Percentiles rank a stretch among this genome's conserved stretches.
Conservation (phyloP, 352 stramenopile genomes). For the Saprolegnia diclina region DNA sequence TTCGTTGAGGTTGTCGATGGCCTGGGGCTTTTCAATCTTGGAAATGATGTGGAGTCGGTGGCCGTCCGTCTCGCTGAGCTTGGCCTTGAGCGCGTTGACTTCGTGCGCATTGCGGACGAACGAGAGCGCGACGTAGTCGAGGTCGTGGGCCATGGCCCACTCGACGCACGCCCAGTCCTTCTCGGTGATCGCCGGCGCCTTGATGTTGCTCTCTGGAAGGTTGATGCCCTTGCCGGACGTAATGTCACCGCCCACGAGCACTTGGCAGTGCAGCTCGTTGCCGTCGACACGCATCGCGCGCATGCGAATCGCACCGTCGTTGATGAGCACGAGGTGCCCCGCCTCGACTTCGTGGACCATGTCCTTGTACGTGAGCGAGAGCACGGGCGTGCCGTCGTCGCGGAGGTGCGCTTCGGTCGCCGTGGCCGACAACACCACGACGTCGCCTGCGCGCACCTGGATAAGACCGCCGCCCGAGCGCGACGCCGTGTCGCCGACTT, state of each 20-base stretch:
- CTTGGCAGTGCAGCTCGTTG: not conserved
- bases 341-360: constrained; percentile 20
- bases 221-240: constrained; percentile 26
- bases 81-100: constrained; percentile 22
- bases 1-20: constrained; percentile 16
- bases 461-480: constrained; percentile 12
- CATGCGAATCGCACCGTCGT: constrained; percentile 25
- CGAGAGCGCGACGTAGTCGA: constrained; percentile 24
- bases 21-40: constrained; percentile 28
- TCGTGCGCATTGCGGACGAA: constrained; percentile 22
- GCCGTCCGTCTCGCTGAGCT: not conserved
- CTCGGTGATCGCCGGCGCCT: constrained; percentile 22
- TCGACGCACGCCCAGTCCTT: constrained; percentile 26
- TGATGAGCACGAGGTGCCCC: constrained; percentile 25
- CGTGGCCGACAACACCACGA: constrained; percentile 7
- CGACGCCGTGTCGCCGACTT: not conserved
- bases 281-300: not conserved
- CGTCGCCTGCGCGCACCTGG: constrained; percentile 3
- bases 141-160: constrained; percentile 14
- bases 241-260: constrained; percentile 17
- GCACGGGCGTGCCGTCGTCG: not conserved
- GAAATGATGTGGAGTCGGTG: constrained; percentile 13
- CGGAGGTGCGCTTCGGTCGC: constrained; percentile 3
- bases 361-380: constrained; percentile 22
- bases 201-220: constrained; percentile 21